A percentile compares a stretch with the other conserved stretches of the same genome.
Conservation (phyloP, 345 rosid species). For the Brassica nigra region DNA sequence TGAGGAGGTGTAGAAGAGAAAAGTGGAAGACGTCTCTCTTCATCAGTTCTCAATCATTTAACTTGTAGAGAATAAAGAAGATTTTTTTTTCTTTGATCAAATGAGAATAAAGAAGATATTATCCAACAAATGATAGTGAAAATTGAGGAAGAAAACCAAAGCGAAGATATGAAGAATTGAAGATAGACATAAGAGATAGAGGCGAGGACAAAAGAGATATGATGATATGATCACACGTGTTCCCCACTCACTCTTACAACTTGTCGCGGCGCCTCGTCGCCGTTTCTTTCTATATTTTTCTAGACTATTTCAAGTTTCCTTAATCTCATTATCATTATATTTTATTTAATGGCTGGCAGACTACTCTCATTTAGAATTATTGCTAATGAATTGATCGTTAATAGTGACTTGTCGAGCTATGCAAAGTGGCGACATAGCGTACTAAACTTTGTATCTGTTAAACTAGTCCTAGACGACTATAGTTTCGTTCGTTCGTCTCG, state of each 20-base stretch:
- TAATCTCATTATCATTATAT: neutral
- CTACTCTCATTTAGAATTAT: neutral
- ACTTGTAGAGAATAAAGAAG: neutral
- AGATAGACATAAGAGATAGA: slow-evolving; percentile 25
- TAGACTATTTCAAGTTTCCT: neutral
- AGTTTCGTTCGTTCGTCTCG: neutral
- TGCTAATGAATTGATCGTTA: neutral
- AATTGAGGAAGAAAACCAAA: neutral
- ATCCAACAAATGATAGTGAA: slow-evolving; percentile 10
- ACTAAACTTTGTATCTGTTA: neutral
- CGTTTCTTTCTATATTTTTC: slow-evolving; percentile 17
- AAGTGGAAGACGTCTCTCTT: slow-evolving; percentile 3
- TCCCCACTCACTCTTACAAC: slow-evolving; percentile 23
- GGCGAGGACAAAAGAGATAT: slow-evolving; percentile 12
- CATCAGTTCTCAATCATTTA: neutral
- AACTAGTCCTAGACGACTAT: neutral
- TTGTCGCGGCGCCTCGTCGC: slow-evolving; percentile 42
- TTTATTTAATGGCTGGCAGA: neutral
- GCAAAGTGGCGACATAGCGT: neutral
- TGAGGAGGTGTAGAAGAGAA: neutral
- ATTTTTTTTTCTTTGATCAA: too few species aligned
- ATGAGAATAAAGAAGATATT: neutral
- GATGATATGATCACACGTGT: slow-evolving; percentile 39
- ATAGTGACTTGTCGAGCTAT: neutral
- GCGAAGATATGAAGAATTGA: slow-evolving; percentile 12